These are phyloP conservation scores for Hirschioporus abietinus DNA, from an alignment of 768 basidiomycete species.

Conservation along the genomic window DNA sequence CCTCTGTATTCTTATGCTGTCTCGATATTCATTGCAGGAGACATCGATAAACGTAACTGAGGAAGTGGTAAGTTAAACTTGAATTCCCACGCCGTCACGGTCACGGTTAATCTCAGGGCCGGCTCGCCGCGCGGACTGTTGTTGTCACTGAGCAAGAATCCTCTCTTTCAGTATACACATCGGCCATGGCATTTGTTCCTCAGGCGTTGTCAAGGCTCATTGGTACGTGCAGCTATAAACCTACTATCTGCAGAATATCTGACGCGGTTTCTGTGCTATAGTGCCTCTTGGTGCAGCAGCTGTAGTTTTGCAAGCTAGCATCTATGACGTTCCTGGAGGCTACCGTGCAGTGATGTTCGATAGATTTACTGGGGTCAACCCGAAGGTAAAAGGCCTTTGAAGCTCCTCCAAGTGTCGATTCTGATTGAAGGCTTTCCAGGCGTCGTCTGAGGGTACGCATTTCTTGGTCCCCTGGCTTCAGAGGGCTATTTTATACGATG, in stretches of 20 bases:
- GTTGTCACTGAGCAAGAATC: background rate
- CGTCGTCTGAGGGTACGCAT: slow-evolving; percentile 91
- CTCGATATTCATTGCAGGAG: too few relatives aligned
- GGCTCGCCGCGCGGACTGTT: background rate
- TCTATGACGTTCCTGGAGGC: slow-evolving; percentile 71
- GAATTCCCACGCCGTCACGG: too few relatives aligned
- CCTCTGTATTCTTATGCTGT: too few relatives aligned
- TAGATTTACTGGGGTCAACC: slow-evolving; percentile 87
- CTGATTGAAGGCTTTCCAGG: slow-evolving; percentile 38
- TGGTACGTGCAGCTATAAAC: background rate
- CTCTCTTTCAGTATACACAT: background rate
- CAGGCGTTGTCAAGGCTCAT: background rate
- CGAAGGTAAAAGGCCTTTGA: slow-evolving; percentile 44
- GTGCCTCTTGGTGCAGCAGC: slow-evolving; percentile 63
- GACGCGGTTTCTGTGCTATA: slow-evolving; percentile 11
- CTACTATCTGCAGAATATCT: background rate
- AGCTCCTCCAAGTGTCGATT: slow-evolving; percentile 2
- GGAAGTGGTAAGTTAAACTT: too few relatives aligned
- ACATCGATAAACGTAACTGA: too few relatives aligned
- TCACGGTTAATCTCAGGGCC: background rate
- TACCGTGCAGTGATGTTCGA: slow-evolving; percentile 98
- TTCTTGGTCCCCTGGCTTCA: slow-evolving; percentile 95
- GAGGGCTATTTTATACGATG: slow-evolving; percentile 94
- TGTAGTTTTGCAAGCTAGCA: slow-evolving; percentile 39
- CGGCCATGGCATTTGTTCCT: background rate